Percentiles rank a stretch among this genome's conserved stretches.
Evolutionary conservation across 78 protist genomes (phyloP).

Genomic region (Cavenderia fasciculata): DNA sequence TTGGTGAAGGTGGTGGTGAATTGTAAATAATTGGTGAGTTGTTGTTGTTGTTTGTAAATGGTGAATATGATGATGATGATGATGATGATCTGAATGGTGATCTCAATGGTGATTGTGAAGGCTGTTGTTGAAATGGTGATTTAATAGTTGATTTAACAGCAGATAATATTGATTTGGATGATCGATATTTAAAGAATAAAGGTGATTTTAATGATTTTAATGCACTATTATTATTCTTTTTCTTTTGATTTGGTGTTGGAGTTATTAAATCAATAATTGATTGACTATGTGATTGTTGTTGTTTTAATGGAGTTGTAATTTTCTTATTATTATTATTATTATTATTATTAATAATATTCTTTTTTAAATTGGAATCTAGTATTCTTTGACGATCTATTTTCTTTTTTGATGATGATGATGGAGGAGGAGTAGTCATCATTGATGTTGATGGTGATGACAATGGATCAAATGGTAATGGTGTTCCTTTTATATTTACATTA

Average conservation of each 20-base stretch:
- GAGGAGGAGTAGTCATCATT: no score
- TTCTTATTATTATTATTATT: no score
- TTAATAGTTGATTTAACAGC: background rate
- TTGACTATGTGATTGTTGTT: slow-evolving; percentile 1
- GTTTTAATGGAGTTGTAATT: background rate
- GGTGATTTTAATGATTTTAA: slow-evolving; percentile 1
- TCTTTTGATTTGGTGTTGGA: no score
- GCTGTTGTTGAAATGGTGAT: background rate
- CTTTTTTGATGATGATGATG: no score
- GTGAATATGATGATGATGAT: background rate
- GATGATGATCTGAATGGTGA: slow-evolving; percentile 19
- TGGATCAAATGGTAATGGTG: no score
- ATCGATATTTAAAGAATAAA: no score
- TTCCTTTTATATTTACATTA: no score
- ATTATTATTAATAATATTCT: background rate
- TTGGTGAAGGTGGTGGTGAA: slow-evolving; percentile 29
- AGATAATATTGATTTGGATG: background rate
- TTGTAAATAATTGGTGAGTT: background rate
- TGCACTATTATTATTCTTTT: background rate
- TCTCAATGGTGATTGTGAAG: slow-evolving; percentile 11
- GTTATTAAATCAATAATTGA: no score
- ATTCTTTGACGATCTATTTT: background rate
- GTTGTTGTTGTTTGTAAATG: background rate
- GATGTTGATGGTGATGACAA: no score
- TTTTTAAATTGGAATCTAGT: slow-evolving; percentile 10